Conservation (phyloP, 176 grass and related monocot genomes). For the Miscanthus lutarioriparius region DNA sequence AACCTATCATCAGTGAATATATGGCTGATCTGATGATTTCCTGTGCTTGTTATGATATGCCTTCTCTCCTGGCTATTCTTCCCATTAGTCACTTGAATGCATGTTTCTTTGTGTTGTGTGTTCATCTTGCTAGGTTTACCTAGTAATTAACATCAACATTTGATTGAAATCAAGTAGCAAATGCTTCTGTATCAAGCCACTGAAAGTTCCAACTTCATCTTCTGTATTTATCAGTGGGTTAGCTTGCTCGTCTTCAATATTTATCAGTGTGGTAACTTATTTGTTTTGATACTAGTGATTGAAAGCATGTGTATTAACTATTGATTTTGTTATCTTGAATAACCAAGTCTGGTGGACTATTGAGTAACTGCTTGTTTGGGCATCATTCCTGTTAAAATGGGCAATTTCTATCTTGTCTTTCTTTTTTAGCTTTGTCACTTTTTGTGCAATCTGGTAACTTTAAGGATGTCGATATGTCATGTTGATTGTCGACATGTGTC, state of each 20-base stretch:
- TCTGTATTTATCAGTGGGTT: neutral
- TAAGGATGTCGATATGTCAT: neutral
- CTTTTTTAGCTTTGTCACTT: neutral
- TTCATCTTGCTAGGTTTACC: neutral
- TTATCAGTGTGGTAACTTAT: constrained; percentile 1
- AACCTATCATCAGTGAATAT: constrained; percentile 38
- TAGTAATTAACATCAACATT: neutral
- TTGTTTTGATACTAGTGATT: neutral
- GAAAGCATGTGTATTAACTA: neutral
- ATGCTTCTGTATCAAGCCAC: neutral
- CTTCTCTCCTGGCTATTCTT: constrained; percentile 4
- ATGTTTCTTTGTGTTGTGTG: neutral
- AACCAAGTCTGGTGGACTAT: neutral
- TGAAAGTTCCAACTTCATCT: neutral
- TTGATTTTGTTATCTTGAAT: neutral
- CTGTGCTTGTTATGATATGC: constrained; percentile 24
- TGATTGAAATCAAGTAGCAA: constrained; percentile 17
- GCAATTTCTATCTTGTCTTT: neutral
- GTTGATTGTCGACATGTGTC: constrained; percentile 17
- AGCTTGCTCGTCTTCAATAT: neutral
- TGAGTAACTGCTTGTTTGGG: neutral
- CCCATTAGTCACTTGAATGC: neutral
- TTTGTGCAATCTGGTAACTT: constrained; percentile 3
- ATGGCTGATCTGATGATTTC: constrained; percentile 36
- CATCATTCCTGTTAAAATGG: neutral